Evolutionary conservation across 1,284 basidiomycete species (phyloP).

Genomic region (Apiotrichum siamense): DNA sequence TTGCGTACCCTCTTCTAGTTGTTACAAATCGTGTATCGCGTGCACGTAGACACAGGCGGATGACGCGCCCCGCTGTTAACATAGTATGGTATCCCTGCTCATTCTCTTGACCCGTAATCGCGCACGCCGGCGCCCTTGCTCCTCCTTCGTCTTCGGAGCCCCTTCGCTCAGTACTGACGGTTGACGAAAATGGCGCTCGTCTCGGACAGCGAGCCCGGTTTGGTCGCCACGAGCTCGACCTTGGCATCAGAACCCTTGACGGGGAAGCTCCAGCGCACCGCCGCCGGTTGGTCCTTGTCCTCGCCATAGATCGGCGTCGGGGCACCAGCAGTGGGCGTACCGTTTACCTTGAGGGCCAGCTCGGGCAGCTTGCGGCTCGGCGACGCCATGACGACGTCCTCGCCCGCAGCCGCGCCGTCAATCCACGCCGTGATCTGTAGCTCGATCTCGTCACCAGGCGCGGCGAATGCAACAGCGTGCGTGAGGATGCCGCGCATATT

Average conservation of each 20-base stretch:
- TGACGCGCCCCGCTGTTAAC: too few relatives aligned
- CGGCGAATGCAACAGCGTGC: slow-evolving; percentile 37
- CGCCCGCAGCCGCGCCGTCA: not conserved
- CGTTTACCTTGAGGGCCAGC: slow-evolving; percentile 32
- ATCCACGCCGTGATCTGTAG: slow-evolving; percentile 41
- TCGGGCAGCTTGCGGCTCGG: slow-evolving; percentile 16
- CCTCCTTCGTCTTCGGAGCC: not conserved
- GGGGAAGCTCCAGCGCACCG: slow-evolving; percentile 32
- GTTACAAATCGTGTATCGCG: too few relatives aligned
- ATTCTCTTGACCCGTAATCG: too few relatives aligned
- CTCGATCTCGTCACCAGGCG: slow-evolving; percentile 29
- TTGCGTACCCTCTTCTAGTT: too few relatives aligned
- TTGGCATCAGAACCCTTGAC: slow-evolving; percentile 32
- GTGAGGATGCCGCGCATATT: slow-evolving; percentile 40
- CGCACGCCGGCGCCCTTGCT: too few relatives aligned
- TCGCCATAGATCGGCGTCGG: slow-evolving; percentile 10
- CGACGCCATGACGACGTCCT: not conserved
- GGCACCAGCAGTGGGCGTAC: slow-evolving; percentile 10
- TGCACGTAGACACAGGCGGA: too few relatives aligned
- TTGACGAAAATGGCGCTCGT: slow-evolving; percentile 35
- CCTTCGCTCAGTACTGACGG: slow-evolving; percentile 31
- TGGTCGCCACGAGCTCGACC: slow-evolving; percentile 36
- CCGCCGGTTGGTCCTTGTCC: slow-evolving; percentile 21
- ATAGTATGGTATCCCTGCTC: too few relatives aligned
- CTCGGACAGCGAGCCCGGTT: slow-evolving; percentile 29